Evolutionary conservation across 345 rosid genomes (phyloP).

Genomic region (Syzygium oleosum): DNA sequence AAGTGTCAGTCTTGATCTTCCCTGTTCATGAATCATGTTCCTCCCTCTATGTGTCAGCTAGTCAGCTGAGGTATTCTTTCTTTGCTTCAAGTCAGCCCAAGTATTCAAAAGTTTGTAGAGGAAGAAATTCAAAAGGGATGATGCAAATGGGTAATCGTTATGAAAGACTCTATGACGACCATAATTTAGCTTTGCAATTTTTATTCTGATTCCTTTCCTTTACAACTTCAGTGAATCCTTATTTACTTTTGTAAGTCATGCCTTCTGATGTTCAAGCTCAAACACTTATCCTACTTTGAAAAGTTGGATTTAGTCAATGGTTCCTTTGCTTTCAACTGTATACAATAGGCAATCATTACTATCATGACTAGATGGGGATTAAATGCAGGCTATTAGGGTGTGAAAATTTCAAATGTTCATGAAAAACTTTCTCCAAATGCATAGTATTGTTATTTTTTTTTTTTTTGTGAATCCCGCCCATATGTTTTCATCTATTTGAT

Average conservation of each 20-base stretch:
- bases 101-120: neutral
- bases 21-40: neutral
- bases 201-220: neutral
- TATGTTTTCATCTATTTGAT: neutral
- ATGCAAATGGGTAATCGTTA: neutral
- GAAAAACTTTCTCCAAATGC: neutral
- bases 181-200: neutral
- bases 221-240: neutral
- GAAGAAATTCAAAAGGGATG: neutral
- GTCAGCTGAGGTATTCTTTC: neutral
- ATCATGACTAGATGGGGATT: neutral
- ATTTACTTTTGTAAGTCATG: neutral
- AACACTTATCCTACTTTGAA: neutral
- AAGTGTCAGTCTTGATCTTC: neutral
- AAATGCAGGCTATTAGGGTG: neutral
- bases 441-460: neutral
- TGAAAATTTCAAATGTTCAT: neutral
- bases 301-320: neutral
- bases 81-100: no score
- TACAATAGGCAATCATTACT: neutral
- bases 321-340: neutral
- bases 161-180: neutral
- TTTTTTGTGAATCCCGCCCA: neutral
- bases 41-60: neutral
- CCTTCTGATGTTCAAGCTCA: neutral